Evolutionary conservation across 2,329 filamentous ascomycete genomes (phyloP).

Genomic region (Coleophoma cylindrospora): DNA sequence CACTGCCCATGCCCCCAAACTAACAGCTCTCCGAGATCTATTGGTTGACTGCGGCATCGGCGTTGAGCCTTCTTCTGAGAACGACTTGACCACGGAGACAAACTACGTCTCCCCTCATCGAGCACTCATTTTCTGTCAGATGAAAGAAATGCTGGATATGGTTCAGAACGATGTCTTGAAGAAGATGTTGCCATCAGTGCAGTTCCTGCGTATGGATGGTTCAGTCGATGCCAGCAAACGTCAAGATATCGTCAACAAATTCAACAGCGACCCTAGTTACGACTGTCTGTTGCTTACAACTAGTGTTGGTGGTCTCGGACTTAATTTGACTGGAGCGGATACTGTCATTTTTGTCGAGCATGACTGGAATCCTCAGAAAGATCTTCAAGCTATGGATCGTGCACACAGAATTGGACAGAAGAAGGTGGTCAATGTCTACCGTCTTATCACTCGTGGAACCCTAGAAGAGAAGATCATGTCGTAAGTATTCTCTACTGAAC

Average conservation of each 20-base stretch:
- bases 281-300: conserved; percentile 92
- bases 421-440: conserved; percentile 99
- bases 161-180: conserved; percentile 91
- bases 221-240: conserved; percentile 88
- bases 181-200: conserved; percentile 85
- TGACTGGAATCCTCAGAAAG: conserved; percentile 99
- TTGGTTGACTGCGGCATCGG: conserved; percentile 99
- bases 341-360: conserved; percentile 99
- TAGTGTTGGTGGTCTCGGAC: conserved; percentile 86
- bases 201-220: conserved; percentile 90
- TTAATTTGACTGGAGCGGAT: conserved; percentile 94
- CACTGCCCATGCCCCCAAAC: conserved; percentile 83
- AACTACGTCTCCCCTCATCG: conserved; percentile 93
- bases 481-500: conserved; percentile 36
- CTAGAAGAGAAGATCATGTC: conserved; percentile 96
- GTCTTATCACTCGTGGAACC: conserved; percentile 90
- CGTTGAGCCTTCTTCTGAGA: conserved; percentile 48
- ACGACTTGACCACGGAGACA: conserved; percentile 51
- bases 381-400: conserved; percentile 97
- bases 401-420: conserved; percentile 98
- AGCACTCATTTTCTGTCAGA: conserved; percentile 95
- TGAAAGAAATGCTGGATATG: conserved; percentile 99
- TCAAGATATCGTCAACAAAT: conserved; percentile 97
- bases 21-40: conserved; percentile 83
- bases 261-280: conserved; percentile 96